Conservation (phyloP, 495 filamentous ascomycete genomes). For the Aspergillus avenaceus region DNA sequence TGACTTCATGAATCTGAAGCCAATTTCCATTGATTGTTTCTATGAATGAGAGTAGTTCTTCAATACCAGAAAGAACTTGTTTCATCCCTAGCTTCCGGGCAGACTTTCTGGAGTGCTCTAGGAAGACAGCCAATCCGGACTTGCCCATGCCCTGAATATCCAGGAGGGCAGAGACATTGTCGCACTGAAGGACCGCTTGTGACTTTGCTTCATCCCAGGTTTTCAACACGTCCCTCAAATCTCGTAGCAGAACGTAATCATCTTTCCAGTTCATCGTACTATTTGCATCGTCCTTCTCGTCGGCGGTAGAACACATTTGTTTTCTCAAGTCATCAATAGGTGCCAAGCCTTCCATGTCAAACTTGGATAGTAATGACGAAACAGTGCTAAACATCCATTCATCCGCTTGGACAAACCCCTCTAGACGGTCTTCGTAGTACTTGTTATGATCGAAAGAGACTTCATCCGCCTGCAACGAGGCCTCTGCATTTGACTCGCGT, state of each 20-base stretch:
- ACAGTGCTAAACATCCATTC: slow-evolving; percentile 69
- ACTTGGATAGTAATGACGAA: slow-evolving; percentile 59
- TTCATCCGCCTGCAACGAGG: slow-evolving; percentile 44
- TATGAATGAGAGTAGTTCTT: slow-evolving; percentile 54
- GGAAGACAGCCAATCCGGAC: slow-evolving; percentile 66
- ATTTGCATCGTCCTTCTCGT: slow-evolving; percentile 15
- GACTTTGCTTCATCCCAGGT: slow-evolving; percentile 59
- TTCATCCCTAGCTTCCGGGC: slow-evolving; percentile 47
- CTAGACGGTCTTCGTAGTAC: slow-evolving; percentile 67
- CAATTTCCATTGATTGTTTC: slow-evolving; percentile 49
- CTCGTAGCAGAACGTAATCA: slow-evolving; percentile 38
- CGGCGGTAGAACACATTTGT: slow-evolving; percentile 12
- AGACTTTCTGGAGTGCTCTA: slow-evolving; percentile 70
- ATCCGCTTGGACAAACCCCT: slow-evolving; percentile 65
- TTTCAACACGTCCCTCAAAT: slow-evolving; percentile 50
- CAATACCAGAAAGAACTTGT: slow-evolving; percentile 51
- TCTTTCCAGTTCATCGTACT: slow-evolving; percentile 10
- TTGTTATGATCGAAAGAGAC: slow-evolving; percentile 59
- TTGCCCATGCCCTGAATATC: slow-evolving; percentile 43
- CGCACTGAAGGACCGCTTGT: slow-evolving; percentile 50
- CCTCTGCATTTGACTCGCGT: slow-evolving; percentile 64
- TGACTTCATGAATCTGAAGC: slow-evolving; percentile 58
- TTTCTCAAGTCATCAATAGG: slow-evolving; percentile 37
- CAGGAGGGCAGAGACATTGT: slow-evolving; percentile 47
- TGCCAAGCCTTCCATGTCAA: slow-evolving; percentile 55